These are phyloP conservation scores for Zasmidium cellare DNA, from an alignment of 2,329 filamentous ascomycete genomes.

Conservation along the genomic window DNA sequence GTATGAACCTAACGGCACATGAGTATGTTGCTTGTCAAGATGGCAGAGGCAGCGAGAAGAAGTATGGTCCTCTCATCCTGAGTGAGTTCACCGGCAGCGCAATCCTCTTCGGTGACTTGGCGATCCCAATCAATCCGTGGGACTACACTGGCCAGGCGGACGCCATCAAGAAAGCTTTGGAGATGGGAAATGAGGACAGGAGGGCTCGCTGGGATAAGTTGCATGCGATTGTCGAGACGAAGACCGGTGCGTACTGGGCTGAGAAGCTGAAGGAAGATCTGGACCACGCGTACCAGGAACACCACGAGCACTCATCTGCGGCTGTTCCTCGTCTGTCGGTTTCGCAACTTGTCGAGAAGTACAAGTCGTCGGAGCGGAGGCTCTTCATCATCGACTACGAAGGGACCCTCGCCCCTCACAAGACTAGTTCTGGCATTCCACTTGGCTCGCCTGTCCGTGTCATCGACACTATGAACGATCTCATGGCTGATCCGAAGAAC, in stretches of 20 bases:
- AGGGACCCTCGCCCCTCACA: conserved; percentile 85
- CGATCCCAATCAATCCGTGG: conserved; percentile 91
- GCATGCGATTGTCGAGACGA: conserved; percentile 70
- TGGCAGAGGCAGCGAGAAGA: conserved; percentile 72
- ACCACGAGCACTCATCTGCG: conserved; percentile 79
- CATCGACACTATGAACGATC: conserved; percentile 76
- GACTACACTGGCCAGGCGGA: conserved; percentile 79
- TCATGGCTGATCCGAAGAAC: conserved; percentile 78
- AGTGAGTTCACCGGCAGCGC: conserved; percentile 95
- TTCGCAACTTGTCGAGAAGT: conserved; percentile 63
- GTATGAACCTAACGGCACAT: conserved; percentile 95
- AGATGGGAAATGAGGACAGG: conserved; percentile 77
- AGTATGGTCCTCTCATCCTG: conserved; percentile 84
- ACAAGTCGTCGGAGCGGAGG: conserved; percentile 65
- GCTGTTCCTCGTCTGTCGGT: conserved; percentile 83
- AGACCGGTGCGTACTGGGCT: conserved; percentile 86
- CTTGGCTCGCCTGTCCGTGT: conserved; percentile 84
- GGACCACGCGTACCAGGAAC: conserved; percentile 76
- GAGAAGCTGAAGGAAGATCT: conserved; percentile 71
- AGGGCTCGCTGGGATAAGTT: conserved; percentile 71
- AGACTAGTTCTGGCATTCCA: conserved; percentile 79
- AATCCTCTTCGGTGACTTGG: conserved; percentile 76
- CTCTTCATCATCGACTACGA: conserved; percentile 94
- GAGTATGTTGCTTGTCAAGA: conserved; percentile 95
- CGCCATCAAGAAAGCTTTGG: conserved; percentile 78